Conservation (phyloP, 768 basidiomycete species). For the Leccinum incarnatum region DNA sequence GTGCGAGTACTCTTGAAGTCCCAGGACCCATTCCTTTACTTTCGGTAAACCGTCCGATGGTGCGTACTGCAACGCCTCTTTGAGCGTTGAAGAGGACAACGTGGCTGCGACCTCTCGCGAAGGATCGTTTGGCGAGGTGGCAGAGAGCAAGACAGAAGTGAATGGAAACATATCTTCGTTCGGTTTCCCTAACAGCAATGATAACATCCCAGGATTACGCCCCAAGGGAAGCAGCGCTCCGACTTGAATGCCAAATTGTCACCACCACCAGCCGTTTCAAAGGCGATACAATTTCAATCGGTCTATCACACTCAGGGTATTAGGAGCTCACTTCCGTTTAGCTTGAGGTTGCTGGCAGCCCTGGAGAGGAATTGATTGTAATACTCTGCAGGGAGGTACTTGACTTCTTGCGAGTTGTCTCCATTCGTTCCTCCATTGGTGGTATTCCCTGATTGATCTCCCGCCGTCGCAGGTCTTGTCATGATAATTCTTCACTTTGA, state of each 20-base stretch:
- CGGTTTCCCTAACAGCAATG: background rate
- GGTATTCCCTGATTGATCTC: background rate
- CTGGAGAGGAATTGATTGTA: slow-evolving; percentile 57
- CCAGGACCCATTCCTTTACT: slow-evolving; percentile 59
- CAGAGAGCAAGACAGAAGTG: slow-evolving; percentile 19
- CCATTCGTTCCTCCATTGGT: background rate
- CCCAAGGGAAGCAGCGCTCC: background rate
- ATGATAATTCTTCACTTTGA: background rate
- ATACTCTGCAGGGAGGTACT: slow-evolving; percentile 44
- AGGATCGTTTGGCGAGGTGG: slow-evolving; percentile 11
- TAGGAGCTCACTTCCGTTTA: slow-evolving; percentile 24
- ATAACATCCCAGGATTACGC: background rate
- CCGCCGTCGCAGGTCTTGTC: background rate
- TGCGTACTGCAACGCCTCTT: no score
- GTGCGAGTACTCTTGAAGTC: slow-evolving; percentile 68
- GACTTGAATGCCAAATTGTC: background rate
- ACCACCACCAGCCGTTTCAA: background rate
- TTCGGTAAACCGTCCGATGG: slow-evolving; percentile 60
- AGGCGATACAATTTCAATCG: background rate
- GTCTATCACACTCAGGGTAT: no score
- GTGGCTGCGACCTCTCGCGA: slow-evolving; percentile 43
- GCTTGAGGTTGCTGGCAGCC: slow-evolving; percentile 51
- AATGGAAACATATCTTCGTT: slow-evolving; percentile 14
- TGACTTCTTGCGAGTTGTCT: background rate
- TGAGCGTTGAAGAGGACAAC: no score